phyloP scores from a whole-genome alignment of 2,329 filamentous ascomycete species.

The Talaromyces albobiverticillius region DNA sequence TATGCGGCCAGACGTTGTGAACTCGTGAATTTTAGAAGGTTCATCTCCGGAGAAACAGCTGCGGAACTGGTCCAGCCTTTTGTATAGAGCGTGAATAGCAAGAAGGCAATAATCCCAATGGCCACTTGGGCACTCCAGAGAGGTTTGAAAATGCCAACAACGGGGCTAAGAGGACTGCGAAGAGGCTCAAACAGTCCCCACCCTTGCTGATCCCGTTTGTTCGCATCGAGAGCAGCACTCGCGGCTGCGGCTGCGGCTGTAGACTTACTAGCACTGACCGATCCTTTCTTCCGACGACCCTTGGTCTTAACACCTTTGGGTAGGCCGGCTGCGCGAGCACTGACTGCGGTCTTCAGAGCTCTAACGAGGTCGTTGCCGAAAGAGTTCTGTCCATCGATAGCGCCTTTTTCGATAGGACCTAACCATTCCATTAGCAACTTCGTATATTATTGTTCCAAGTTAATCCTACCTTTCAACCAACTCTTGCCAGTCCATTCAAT shows the following conservation, averaged over 20 bases:
- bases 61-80: conserved; percentile 41
- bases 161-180: conserved; percentile 65
- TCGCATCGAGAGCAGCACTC: conserved; percentile 36
- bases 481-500: conserved; percentile 98
- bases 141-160: conserved; percentile 66
- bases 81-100: conserved; percentile 74
- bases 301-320: conserved; percentile 52
- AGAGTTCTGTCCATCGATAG: conserved; percentile 79
- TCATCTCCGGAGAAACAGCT: conserved; percentile 34
- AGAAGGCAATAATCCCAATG: conserved; percentile 68
- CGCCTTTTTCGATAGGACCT: conserved; percentile 95
- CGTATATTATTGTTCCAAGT: not conserved
- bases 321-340: conserved; percentile 51
- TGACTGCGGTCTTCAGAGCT: conserved; percentile 69
- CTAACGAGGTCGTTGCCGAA: conserved; percentile 80
- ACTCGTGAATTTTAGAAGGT: conserved; percentile 39
- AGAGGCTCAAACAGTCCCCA: conserved; percentile 86
- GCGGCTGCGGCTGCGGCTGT: conserved; percentile 46
- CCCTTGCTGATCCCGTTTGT: conserved; percentile 43
- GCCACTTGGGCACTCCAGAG: conserved; percentile 74
- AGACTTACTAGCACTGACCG: conserved; percentile 24
- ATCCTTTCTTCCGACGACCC: conserved; percentile 58
- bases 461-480: conserved; percentile 80
- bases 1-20: conserved; percentile 77
- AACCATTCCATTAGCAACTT: conserved; percentile 6